Percentiles rank a stretch among this genome's conserved stretches.
These are phyloP conservation scores for Canna indica DNA, from an alignment of 176 grass and related monocot genomes.

Conservation along the genomic window DNA sequence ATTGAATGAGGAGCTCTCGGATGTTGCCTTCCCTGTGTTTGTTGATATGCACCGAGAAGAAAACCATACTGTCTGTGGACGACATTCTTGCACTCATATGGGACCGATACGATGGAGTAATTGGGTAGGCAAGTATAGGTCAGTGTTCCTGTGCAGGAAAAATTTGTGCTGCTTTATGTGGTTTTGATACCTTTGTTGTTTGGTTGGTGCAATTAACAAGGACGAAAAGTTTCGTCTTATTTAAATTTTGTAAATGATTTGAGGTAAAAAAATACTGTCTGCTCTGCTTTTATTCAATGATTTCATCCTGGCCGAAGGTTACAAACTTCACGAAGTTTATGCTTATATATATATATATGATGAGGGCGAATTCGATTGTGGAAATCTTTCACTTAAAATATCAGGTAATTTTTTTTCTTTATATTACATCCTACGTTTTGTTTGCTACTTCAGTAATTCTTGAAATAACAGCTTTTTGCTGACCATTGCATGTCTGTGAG, in stretches of 20 bases:
- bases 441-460: not conserved
- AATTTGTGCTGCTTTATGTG: not conserved
- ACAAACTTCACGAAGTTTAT: too few relatives aligned
- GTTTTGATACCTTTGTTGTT: constrained; percentile 8
- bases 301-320: too few relatives aligned
- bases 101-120: constrained; percentile 62
- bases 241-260: too few relatives aligned
- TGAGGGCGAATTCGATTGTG: too few relatives aligned
- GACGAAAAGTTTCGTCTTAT: too few relatives aligned
- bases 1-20: not conserved
- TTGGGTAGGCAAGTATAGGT: constrained; percentile 47
- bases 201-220: constrained; percentile 49
- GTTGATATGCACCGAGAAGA: constrained; percentile 68
- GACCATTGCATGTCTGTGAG: not conserved
- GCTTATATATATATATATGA: too few relatives aligned
- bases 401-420: constrained; percentile 30
- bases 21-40: not conserved
- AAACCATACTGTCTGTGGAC: constrained; percentile 80
- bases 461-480: not conserved
- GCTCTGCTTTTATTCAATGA: too few relatives aligned
- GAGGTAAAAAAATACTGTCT: too few relatives aligned
- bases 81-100: constrained; percentile 85
- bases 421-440: not conserved
- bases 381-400: too few relatives aligned
- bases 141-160: not conserved